Base-by-base conservation (phyloP, 164 flowering plant genomes). In the Piper longum region DNA sequence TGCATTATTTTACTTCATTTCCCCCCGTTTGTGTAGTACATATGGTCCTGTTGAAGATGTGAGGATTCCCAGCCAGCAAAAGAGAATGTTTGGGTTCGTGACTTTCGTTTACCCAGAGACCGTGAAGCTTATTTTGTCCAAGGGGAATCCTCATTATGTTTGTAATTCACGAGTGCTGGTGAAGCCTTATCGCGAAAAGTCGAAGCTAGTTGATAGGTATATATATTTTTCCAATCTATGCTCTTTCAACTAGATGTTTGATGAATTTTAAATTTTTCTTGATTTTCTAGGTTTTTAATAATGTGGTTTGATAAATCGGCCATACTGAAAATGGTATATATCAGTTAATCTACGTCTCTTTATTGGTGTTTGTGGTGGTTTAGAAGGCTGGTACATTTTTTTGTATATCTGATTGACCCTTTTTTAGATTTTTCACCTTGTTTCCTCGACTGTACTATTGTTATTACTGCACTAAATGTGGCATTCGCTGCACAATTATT, bases 21-120 rank as follows among this genome's bases (percentile, higher is more conserved):
- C 55, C 14, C 14, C 52, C 14, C 36, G 1, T 9, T 48, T 58
- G 8, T 69, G 66, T 61, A 92, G 98, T 71, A 80, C 69, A 41
- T 91, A 69, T 71, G 99, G 99, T 13, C 80, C 76, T 1, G 99
- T 95, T 72, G 84, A 88, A 77, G 99, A 95, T 85, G 99, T 95
- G 19, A 85, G 99, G 73, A 88, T 95, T 70, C 99, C 99, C 8
- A 83, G 83, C 77, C 98, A 87, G 65, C 88, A 86, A 75, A 86
- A 84, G 64, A 64, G 96, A 61, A 88, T 88, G 95, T 93, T 88
- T 67, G 99, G 99, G 11, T 95, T 91, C 64, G 96, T 95, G 5
- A 87, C 96, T 26, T 91, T 91, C 71, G 71, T 55, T 17, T 73
- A 80, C 69, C 67, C 93, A 0, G 96, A 89, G 39, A 91, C 97